Percentiles rank a stretch among this genome's conserved stretches.
Conservation (phyloP, 495 filamentous ascomycete species). For the Trichoderma reesei region DNA sequence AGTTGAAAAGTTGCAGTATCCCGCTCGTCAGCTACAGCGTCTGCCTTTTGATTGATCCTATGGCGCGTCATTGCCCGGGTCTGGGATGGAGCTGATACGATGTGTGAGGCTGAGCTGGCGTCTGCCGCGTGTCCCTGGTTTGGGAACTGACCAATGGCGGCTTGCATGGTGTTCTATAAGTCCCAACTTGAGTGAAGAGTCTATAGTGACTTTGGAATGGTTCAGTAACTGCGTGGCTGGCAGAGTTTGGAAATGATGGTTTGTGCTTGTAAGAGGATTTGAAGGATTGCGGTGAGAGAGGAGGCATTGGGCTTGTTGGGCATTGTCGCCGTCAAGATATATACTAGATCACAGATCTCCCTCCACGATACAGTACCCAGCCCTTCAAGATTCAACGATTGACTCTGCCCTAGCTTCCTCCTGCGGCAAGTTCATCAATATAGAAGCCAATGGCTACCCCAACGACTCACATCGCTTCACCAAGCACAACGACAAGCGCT, state of each 20-base stretch:
- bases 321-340: neutral
- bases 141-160: neutral
- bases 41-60: too few species aligned
- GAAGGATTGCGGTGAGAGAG: neutral
- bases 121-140: constrained; percentile 1
- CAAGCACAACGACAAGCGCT: neutral
- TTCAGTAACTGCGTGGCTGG: neutral
- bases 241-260: neutral
- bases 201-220: neutral
- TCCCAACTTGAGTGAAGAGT: too few species aligned
- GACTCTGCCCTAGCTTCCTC: neutral
- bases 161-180: too few species aligned
- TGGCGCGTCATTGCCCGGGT: too few species aligned
- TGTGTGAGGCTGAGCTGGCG: constrained; percentile 15
- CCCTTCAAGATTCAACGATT: neutral
- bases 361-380: neutral
- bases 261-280: neutral
- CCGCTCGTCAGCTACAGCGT: too few species aligned
- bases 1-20: too few species aligned
- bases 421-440: neutral
- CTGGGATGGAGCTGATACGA: constrained; percentile 32
- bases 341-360: neutral
- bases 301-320: neutral
- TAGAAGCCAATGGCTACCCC: neutral
- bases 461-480: neutral